Conservation (phyloP, 2,329 filamentous ascomycete species). For the Nothophaeocryptopus gaeumannii region DNA sequence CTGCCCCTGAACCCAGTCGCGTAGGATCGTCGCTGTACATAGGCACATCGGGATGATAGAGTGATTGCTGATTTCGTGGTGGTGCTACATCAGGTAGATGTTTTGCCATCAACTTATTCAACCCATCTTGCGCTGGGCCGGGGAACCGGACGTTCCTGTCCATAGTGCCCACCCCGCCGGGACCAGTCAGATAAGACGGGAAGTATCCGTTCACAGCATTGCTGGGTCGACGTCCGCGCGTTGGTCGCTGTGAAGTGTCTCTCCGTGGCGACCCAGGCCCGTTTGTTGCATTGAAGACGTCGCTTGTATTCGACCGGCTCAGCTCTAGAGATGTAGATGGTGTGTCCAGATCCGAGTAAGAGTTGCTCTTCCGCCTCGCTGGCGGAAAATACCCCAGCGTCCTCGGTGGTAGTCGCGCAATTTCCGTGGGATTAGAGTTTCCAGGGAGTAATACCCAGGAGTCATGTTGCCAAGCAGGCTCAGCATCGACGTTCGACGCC, state of each 20-base stretch:
- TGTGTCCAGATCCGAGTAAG: constrained; percentile 60
- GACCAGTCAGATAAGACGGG: constrained; percentile 65
- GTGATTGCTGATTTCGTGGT: constrained; percentile 54
- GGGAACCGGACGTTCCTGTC: constrained; percentile 66
- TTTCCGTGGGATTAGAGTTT: constrained; percentile 69
- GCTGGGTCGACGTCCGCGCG: constrained; percentile 37
- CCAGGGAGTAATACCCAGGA: constrained; percentile 83
- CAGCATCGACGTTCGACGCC: constrained; percentile 51
- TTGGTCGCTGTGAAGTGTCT: constrained; percentile 39
- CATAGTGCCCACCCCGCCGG: constrained; percentile 85
- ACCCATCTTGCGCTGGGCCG: constrained; percentile 77
- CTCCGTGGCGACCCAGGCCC: constrained; percentile 34
- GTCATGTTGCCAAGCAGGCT: constrained; percentile 77
- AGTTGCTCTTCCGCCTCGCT: constrained; percentile 79
- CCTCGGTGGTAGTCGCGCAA: constrained; percentile 76
- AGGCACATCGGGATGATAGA: constrained; percentile 63
- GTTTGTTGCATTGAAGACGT: constrained; percentile 27
- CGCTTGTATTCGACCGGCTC: constrained; percentile 44
- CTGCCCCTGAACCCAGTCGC: constrained; percentile 25
- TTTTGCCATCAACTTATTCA: constrained; percentile 80
- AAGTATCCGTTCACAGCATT: constrained; percentile 41
- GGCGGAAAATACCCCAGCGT: constrained; percentile 89
- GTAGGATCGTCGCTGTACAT: constrained; percentile 39
- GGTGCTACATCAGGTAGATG: constrained; percentile 74
- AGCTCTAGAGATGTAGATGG: constrained; percentile 65